phyloP scores from a whole-genome alignment of 768 basidiomycete genomes.

The Agrocybe chaxingu region DNA sequence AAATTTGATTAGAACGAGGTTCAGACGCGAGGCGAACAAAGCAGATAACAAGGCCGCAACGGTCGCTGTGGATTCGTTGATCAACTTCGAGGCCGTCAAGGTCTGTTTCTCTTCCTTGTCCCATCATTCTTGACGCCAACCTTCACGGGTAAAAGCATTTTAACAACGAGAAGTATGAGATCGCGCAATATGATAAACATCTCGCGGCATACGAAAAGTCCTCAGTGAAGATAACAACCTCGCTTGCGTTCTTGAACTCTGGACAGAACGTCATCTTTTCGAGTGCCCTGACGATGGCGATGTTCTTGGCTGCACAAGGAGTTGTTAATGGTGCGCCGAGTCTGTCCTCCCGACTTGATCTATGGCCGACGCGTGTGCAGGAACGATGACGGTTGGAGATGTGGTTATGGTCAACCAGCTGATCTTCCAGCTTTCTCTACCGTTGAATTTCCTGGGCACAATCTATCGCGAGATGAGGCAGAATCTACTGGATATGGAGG shows the following conservation, averaged over 20 bases:
- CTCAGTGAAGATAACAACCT: conserved; percentile 93
- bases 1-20: conserved; percentile 63
- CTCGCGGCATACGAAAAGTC: conserved; percentile 86
- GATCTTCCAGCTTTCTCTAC: conserved; percentile 94
- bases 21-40: conserved; percentile 91
- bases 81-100: conserved; percentile 99
- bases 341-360: background rate
- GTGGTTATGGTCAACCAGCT: conserved; percentile 99
- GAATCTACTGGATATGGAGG: conserved; percentile 96
- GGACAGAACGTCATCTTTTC: conserved; percentile 98
- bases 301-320: conserved; percentile 96
- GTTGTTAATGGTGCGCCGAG: conserved; percentile 73
- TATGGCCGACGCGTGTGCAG: conserved; percentile 32
- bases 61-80: conserved; percentile 89
- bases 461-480: conserved; percentile 97
- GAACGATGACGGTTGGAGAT: conserved; percentile 97
- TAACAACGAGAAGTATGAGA: conserved; percentile 94
- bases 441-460: conserved; percentile 94
- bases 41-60: conserved; percentile 97
- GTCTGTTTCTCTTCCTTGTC: conserved; percentile 34
- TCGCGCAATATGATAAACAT: conserved; percentile 88
- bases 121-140: conserved; percentile 2
- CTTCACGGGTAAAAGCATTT: conserved; percentile 63
- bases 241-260: conserved; percentile 88
- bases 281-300: conserved; percentile 86